Conservation (phyloP, 805 yeast species). For the Saccharomyces kudriavzevii region DNA sequence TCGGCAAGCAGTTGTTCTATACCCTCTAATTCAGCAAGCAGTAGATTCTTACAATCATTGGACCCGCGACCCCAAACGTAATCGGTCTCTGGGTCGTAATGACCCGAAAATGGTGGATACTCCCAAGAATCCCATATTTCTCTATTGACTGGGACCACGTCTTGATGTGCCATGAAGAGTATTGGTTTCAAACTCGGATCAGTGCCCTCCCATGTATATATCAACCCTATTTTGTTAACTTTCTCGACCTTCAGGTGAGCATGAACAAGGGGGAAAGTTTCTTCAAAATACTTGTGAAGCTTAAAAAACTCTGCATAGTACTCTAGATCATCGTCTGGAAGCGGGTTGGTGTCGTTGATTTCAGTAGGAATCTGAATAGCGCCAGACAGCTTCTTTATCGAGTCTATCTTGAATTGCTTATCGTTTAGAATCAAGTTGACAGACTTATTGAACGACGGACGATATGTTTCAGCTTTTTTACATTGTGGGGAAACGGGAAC, state of each 20-base stretch:
- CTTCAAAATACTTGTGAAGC: slow-evolving; percentile 47
- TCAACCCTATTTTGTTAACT: slow-evolving; percentile 55
- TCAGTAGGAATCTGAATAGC: slow-evolving; percentile 57
- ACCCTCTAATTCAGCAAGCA: slow-evolving; percentile 56
- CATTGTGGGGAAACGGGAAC: neutral
- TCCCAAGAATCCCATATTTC: slow-evolving; percentile 53
- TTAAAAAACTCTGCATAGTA: slow-evolving; percentile 34
- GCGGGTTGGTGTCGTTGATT: slow-evolving; percentile 41
- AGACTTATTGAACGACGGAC: slow-evolving; percentile 4
- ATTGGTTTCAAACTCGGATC: slow-evolving; percentile 48
- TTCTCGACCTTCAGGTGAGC: slow-evolving; percentile 41
- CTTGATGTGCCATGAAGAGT: slow-evolving; percentile 69
- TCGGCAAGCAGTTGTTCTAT: slow-evolving; percentile 41
- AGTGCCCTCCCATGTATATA: slow-evolving; percentile 57
- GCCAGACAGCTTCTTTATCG: slow-evolving; percentile 39
- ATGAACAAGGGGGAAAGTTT: slow-evolving; percentile 48
- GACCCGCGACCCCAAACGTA: slow-evolving; percentile 63
- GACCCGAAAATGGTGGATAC: slow-evolving; percentile 56
- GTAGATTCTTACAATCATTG: slow-evolving; percentile 60
- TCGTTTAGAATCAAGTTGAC: slow-evolving; percentile 19
- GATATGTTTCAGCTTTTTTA: neutral
- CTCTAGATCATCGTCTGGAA: slow-evolving; percentile 41
- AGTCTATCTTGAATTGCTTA: slow-evolving; percentile 26
- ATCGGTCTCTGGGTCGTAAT: slow-evolving; percentile 33
- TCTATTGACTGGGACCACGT: slow-evolving; percentile 68